phyloP scores from a whole-genome alignment of 257 asterid genomes.

The Solanum neorickii region DNA sequence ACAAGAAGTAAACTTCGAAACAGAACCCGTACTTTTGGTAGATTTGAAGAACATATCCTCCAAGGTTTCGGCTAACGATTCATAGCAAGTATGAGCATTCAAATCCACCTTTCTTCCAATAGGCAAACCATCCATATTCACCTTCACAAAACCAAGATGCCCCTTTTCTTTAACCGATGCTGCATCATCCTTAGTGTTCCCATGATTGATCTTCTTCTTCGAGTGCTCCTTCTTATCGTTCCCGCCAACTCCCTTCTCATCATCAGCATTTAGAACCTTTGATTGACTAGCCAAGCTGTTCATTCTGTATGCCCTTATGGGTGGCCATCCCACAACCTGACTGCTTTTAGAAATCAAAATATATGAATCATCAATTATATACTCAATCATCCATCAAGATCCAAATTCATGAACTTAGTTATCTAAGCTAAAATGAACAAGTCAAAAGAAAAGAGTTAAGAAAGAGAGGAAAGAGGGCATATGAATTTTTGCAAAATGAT shows the following conservation, averaged over 20 bases:
- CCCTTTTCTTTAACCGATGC: constrained; percentile 22
- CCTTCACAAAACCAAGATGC: constrained; percentile 62
- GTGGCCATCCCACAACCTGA: constrained; percentile 98
- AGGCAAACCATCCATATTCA: constrained; percentile 71
- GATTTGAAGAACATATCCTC: constrained; percentile 72
- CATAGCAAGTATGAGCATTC: constrained; percentile 55
- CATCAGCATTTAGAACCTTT: constrained; percentile 36
- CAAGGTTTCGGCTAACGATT: constrained; percentile 44
- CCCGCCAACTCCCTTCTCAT: constrained; percentile 43
- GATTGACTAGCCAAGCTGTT: constrained; percentile 59
- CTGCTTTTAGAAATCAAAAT: constrained; percentile 24
- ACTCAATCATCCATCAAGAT: not conserved
- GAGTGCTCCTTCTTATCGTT: constrained; percentile 40
- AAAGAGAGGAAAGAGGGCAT: not conserved
- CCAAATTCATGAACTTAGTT: not conserved
- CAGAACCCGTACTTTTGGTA: constrained; percentile 1
- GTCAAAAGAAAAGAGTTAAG: not conserved
- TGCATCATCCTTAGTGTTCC: constrained; percentile 28
- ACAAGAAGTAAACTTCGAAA: constrained; percentile 10
- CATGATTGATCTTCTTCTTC: constrained; percentile 55
- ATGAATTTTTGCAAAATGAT: not conserved
- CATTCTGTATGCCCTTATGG: constrained; percentile 63
- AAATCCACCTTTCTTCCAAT: constrained; percentile 82
- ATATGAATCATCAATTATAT: not conserved
- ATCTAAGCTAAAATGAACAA: not conserved